Base-by-base conservation (phyloP, 2,329 filamentous ascomycete genomes). In the Penicillium sp. region DNA sequence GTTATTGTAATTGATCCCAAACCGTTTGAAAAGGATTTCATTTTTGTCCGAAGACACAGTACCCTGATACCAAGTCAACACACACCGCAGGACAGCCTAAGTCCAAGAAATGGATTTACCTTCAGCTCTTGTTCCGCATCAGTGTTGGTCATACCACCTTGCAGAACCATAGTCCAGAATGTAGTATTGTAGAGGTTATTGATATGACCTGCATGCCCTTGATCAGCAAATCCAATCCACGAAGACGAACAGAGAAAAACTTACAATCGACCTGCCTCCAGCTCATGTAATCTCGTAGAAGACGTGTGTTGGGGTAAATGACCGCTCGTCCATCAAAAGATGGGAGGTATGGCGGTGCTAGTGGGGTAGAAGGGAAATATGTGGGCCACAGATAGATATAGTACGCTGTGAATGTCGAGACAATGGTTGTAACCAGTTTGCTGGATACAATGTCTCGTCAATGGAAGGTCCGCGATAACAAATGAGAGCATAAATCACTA, bases 131-230 rank as follows among this genome's bases (percentile, higher is more conserved):
- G 84, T 72, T 98, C 93, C 0, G 95, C 95, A 57, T 91, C 89
- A 50, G 87, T 88, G 29, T 86, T 84, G 52, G 84, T 87, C 79
- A 95, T 83, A 0, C 88, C 90, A 2, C 90, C 93, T 48, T 86
- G 79, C 62, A 91, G 86, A 22, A 98, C 89, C 67, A 99, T 80
- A 1, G 88, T 82, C 95, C 95, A 99, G 74, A 98, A 98, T 0
- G 91, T 91, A 0, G 95, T 99, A 73, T 99, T 99, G 76, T 97
- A 99, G 4, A 99, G 84, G 69, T 99, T 99, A 75, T 99, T 99
- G 67, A 99, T 96, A 72, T 99, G 95, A 64, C 90, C 90, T 93
- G 58, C 16, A 21, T 11, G 21, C 19, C 3, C 14, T 16, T 9
- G 0, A 19, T 62, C 26, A 62, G 55, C 21, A 11, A 6, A 11